Evolutionary conservation across 805 yeast genomes (phyloP).

Genomic region (Hanseniaspora taiwanica): DNA sequence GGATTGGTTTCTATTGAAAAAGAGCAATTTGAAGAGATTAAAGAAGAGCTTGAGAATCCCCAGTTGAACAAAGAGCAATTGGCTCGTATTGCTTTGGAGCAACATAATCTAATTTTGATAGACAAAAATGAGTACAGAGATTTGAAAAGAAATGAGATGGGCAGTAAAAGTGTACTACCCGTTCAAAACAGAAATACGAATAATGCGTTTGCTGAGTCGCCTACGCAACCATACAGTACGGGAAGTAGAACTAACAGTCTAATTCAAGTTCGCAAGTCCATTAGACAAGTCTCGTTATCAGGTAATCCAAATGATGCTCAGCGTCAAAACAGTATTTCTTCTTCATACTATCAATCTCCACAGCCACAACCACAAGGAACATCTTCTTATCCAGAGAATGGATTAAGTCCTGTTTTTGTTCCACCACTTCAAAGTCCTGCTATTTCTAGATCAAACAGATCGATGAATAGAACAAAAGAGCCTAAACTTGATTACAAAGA

Average conservation of each 20-base stretch:
- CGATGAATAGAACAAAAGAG: too few relatives aligned
- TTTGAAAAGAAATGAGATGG: neutral
- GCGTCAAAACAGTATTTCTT: neutral
- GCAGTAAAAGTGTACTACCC: neutral
- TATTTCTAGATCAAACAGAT: neutral
- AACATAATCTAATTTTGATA: conserved; percentile 11
- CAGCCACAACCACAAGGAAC: neutral
- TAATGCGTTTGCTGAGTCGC: neutral
- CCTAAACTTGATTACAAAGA: conserved; percentile 7
- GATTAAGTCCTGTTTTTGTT: neutral
- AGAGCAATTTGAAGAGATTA: conserved; percentile 22
- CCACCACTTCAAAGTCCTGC: neutral
- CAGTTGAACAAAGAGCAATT: conserved; percentile 13
- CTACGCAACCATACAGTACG: neutral
- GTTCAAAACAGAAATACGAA: neutral
- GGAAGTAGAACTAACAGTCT: neutral
- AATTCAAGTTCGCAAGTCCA: neutral
- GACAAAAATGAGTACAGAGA: conserved; percentile 8
- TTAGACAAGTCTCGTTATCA: neutral
- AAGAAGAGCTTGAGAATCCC: conserved; percentile 18
- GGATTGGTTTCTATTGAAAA: conserved; percentile 26
- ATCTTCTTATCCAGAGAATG: neutral
- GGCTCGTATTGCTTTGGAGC: conserved; percentile 17
- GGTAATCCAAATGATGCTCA: neutral
- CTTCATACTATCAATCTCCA: too few relatives aligned